Conservation (phyloP, 495 filamentous ascomycete genomes). For the Darksidea phi region DNA sequence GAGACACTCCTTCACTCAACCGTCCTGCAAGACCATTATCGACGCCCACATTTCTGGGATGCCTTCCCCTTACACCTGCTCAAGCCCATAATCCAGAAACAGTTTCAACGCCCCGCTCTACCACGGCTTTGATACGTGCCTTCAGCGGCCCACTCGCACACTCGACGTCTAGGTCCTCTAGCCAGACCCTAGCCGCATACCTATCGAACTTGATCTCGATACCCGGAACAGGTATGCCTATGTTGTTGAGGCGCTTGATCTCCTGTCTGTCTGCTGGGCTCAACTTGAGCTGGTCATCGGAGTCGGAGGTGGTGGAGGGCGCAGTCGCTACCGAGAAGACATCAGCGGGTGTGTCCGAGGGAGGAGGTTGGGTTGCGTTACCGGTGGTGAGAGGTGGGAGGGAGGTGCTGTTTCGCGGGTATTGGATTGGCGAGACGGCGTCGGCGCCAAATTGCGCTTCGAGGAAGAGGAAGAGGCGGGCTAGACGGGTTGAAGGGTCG, state of each 20-base stretch:
- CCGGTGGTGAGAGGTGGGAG: constrained; percentile 35
- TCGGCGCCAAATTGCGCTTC: constrained; percentile 91
- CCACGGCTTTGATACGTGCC: constrained; percentile 80
- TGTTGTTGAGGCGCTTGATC: constrained; percentile 65
- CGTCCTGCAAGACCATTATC: too few relatives aligned
- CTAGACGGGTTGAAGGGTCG: constrained; percentile 69
- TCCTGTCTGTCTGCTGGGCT: constrained; percentile 50
- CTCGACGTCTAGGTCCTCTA: constrained; percentile 88
- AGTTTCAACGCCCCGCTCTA: constrained; percentile 89
- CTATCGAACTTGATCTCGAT: constrained; percentile 85
- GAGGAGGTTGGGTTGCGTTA: neutral
- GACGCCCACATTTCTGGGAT: too few relatives aligned
- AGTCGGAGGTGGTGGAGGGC: constrained; percentile 1
- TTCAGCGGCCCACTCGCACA: constrained; percentile 69
- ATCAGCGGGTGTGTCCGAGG: constrained; percentile 22
- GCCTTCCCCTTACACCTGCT: too few relatives aligned
- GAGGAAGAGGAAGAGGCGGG: constrained; percentile 88
- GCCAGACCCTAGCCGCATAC: constrained; percentile 82
- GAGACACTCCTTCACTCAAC: too few relatives aligned
- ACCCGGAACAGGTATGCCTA: constrained; percentile 86
- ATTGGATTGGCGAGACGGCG: constrained; percentile 68
- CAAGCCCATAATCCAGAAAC: constrained; percentile 69
- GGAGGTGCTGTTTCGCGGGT: constrained; percentile 46
- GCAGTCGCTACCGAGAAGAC: constrained; percentile 39
- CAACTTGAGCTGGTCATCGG: neutral